Conservation (phyloP, 331 rosid genomes). For the Stylosanthes scabra region DNA sequence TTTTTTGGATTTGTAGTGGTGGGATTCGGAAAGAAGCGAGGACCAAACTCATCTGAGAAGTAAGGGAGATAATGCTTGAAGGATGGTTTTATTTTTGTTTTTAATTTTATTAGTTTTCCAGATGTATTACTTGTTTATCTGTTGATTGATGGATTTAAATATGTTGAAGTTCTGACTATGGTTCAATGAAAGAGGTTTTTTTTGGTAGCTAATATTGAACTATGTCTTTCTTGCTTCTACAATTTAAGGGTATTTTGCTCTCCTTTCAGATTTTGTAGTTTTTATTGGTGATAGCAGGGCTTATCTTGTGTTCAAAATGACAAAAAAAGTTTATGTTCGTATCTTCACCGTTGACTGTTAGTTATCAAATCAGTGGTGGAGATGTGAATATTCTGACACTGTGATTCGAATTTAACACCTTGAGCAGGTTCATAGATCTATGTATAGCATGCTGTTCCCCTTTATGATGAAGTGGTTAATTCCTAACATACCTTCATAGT, state of each 20-base stretch:
- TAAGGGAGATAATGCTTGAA: constrained; percentile 20
- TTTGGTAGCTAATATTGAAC: constrained; percentile 22
- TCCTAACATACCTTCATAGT: not conserved
- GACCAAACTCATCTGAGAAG: constrained; percentile 56
- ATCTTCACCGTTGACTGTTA: no score
- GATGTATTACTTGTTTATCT: constrained; percentile 25
- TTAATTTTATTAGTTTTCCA: not conserved
- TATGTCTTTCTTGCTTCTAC: no score
- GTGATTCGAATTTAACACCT: no score
- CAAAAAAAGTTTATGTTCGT: no score
- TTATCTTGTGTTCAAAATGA: no score
- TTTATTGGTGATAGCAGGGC: no score
- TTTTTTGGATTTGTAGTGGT: constrained; percentile 44
- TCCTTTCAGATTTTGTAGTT: no score
- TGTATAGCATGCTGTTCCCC: no score
- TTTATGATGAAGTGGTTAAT: not conserved
- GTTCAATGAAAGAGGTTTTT: not conserved
- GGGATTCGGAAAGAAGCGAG: constrained; percentile 57
- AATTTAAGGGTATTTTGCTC: no score
- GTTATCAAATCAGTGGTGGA: no score
- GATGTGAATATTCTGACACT: no score
- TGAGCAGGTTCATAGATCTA: no score
- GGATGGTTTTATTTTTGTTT: not conserved
- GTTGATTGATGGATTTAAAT: constrained; percentile 13
- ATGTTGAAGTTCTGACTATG: constrained; percentile 1